Base-by-base conservation (phyloP, 2,329 filamentous ascomycete species). In the Diaporthe sp. region DNA sequence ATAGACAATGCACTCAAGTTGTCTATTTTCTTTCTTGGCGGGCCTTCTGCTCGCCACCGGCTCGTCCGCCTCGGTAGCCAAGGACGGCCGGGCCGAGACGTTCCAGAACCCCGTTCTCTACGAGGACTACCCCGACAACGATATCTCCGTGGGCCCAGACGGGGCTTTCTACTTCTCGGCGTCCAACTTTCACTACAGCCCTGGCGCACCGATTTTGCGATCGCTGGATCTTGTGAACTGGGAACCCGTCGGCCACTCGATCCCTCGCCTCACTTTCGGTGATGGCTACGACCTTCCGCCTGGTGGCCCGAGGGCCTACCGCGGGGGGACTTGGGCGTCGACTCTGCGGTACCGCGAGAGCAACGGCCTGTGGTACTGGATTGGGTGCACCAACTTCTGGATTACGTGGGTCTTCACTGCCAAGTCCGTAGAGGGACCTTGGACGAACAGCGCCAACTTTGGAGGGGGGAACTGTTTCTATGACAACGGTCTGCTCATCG, bases 201-300 rank as follows among this genome's bases (percentile, higher is more conserved):
- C 71, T 0, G 90, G 89, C 13, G 90, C 90, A 0, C 89, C 90
- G 0, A 84, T 92, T 3, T 82, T 92, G 0, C 84, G 85, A 34
- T 91, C 90, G 0, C 86, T 87, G 70, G 89, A 92, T 79, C 85
- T 92, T 0, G 85, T 88, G 46, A 89, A 88, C 76, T 89, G 87
- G 88, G 84, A 88, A 25, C 79, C 82, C 4, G 80, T 87, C 31
- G 83, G 85, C 6, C 87, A 89, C 78, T 86, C 85, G 0, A 83
- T 89, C 6, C 87, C 87, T 0, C 79, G 79, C 2, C 81, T 89
- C 2, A 80, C 85, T 70, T 91, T 87, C 79, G 86, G 86, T 9
- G 78, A 83, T n/a, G 83, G 83, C 9, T 91, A 91, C 81, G 82
- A 89, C 79, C 82, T 91, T 13, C 65, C 65, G 13, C 82, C 81